A percentile compares a stretch with the other conserved stretches of the same genome.
Evolutionary conservation across 2,329 filamentous ascomycete species (phyloP).

Genomic region (Thelonectria blattea): DNA sequence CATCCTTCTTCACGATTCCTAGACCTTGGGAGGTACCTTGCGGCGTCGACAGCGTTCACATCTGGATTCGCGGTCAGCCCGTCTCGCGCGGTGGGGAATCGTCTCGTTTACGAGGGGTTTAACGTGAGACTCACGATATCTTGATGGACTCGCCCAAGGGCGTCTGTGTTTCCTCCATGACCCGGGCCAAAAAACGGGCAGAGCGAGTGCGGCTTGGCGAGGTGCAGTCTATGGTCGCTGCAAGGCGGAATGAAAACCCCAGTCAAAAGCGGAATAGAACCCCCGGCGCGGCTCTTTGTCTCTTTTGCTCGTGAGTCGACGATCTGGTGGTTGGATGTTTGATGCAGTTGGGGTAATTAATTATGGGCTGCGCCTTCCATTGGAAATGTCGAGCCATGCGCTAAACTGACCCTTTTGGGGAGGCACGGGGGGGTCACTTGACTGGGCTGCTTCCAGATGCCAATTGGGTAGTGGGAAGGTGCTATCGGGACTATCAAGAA

Average conservation of each 20-base stretch:
- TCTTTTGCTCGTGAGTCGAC: background rate
- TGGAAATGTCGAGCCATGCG: slow-evolving; percentile 6
- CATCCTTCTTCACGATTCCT: background rate
- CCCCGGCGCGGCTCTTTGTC: too few species aligned
- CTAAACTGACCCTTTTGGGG: slow-evolving; percentile 22
- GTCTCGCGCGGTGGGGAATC: slow-evolving; percentile 5
- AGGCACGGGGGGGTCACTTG: slow-evolving; percentile 28
- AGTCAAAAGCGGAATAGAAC: too few species aligned
- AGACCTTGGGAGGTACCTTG: slow-evolving; percentile 42
- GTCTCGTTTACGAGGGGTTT: slow-evolving; percentile 7
- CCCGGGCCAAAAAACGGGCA: too few species aligned
- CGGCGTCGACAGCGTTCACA: slow-evolving; percentile 52
- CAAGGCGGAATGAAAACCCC: slow-evolving; percentile 4
- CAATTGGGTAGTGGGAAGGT: background rate
- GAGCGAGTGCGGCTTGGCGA: background rate
- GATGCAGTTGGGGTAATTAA: slow-evolving; percentile 8
- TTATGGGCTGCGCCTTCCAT: background rate
- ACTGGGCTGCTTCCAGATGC: background rate
- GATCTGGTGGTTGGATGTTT: slow-evolving; percentile 16
- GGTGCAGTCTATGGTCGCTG: background rate
- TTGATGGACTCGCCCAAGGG: slow-evolving; percentile 45
- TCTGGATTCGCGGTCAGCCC: slow-evolving; percentile 34
- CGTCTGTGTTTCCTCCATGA: slow-evolving; percentile 45
- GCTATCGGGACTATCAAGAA: background rate
- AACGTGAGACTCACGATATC: slow-evolving; percentile 42